A percentile compares a stretch with the other conserved stretches of the same genome.
Conservation (phyloP, 345 rosid species). For the Anacardium occidentale region DNA sequence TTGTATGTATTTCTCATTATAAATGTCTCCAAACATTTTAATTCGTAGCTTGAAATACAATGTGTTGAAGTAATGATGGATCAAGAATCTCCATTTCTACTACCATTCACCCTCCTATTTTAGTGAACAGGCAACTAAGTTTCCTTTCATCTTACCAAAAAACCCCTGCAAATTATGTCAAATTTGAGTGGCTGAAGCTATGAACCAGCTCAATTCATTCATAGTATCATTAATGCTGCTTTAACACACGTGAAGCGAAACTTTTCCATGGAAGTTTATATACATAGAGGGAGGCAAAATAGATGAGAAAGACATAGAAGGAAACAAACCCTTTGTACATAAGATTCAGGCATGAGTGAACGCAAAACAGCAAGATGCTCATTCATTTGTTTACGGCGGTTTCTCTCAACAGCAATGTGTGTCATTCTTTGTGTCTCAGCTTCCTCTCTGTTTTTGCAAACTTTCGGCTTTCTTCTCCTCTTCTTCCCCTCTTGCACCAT, state of each 20-base stretch:
- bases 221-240: background rate
- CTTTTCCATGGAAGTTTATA: background rate
- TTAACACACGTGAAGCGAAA: background rate
- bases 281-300: background rate
- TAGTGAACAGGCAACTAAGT: background rate
- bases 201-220: background rate
- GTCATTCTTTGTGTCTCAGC: slow-evolving; percentile 88
- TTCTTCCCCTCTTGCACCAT: slow-evolving; percentile 59
- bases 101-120: background rate
- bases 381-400: slow-evolving; percentile 85
- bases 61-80: background rate
- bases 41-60: background rate
- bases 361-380: slow-evolving; percentile 72
- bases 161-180: background rate
- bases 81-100: background rate
- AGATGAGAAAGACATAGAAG: background rate
- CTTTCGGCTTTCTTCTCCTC: slow-evolving; percentile 71
- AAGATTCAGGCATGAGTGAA: slow-evolving; percentile 86
- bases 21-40: background rate
- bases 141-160: background rate
- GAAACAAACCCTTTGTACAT: slow-evolving; percentile 67
- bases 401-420: slow-evolving; percentile 91
- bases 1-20: no score
- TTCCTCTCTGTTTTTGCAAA: slow-evolving; percentile 77
- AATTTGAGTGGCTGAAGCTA: background rate